phyloP scores from a whole-genome alignment of 192 early-diverging fungal species.

The Mortierella antarctica region DNA sequence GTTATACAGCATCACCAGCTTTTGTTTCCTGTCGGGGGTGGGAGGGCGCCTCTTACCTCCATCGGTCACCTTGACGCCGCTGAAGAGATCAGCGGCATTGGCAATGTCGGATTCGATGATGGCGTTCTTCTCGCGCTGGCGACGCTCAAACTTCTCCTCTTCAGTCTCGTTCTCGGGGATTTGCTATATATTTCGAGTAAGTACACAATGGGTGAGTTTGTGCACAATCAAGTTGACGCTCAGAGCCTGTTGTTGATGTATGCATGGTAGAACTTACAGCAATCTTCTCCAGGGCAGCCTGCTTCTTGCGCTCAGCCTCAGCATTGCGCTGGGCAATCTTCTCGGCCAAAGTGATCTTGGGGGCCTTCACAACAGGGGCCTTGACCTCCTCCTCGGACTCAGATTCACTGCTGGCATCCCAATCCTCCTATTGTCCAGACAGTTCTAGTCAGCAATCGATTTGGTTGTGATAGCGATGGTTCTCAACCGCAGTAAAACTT shows the following conservation, averaged over 20 bases:
- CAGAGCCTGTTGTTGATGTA: no score
- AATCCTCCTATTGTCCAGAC: conserved; percentile 46
- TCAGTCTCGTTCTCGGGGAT: conserved; percentile 55
- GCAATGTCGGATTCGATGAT: conserved; percentile 73
- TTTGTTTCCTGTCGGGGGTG: no score
- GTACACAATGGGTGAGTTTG: not conserved
- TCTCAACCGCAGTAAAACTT: no score
- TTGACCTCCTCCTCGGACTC: conserved; percentile 65
- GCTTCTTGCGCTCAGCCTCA: conserved; percentile 60
- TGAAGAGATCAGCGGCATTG: conserved; percentile 72
- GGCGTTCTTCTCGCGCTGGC: conserved; percentile 62
- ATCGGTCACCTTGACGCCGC: conserved; percentile 69
- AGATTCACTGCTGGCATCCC: conserved; percentile 73
- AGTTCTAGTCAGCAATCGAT: not conserved
- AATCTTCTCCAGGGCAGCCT: conserved; percentile 41
- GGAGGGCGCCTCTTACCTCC: conserved; percentile 24
- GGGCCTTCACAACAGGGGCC: conserved; percentile 38
- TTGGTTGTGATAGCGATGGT: not conserved
- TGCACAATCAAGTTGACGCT: no score
- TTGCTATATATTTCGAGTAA: conserved; percentile 23
- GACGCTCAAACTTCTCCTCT: conserved; percentile 67
- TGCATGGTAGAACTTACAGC: conserved; percentile 22
- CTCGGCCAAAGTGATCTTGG: conserved; percentile 59
- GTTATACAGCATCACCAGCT: no score
- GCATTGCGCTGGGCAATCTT: conserved; percentile 72